Evolutionary conservation across 139 green algal genomes (phyloP), one percentile per base, ranked within the genome.

Genomic region (Picochlorum costavermella): DNA sequence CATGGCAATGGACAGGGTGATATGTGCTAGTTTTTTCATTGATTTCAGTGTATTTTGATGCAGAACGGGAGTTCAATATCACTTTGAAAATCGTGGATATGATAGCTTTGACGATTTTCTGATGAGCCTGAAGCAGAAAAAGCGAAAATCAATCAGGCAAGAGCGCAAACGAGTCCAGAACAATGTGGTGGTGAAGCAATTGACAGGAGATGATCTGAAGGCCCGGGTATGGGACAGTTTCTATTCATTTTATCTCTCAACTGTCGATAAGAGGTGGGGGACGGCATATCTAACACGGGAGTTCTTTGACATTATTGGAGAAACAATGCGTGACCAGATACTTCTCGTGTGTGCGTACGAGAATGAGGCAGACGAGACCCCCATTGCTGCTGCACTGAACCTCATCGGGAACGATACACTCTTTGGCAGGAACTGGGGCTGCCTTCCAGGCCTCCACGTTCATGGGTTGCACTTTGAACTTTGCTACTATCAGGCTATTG

Each of bases 381-480:
- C 83, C 6, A 77, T 95, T 20, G 90, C 89, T 9, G 90, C 70
- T 1, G 91, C 91, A 2, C 76, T 96, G 14, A 97, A 97, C 73
- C 75, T 96, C 4, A 69, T 93, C 10, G 91, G 90, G 48, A 83
- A 70, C 8, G 66, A 96, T 40, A 75, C 80, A 4, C 69, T 97
- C 5, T 96, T 75, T 71, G 91, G 91, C 30, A 72, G 91, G 44
- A 95, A 96, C 78, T 97, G 91, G 89, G 91, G 91, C 46, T 87
- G 81, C 68, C 50, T 31, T 10, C 70, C 62, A 29, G 78, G 84
- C 12, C 53, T 65, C 23, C 45, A 74, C 2, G 63, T 83, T 63
- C 78, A 81, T 55, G 64, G 85, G 64, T 80, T 97, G 23, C 90
- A 97, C 67, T 96, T 97, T 71, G 91, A 96, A 75, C 73, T 92